These are phyloP conservation scores for Lasiodiplodia sp. DNA, from an alignment of 2,329 filamentous ascomycete species.

Conservation along the genomic window DNA sequence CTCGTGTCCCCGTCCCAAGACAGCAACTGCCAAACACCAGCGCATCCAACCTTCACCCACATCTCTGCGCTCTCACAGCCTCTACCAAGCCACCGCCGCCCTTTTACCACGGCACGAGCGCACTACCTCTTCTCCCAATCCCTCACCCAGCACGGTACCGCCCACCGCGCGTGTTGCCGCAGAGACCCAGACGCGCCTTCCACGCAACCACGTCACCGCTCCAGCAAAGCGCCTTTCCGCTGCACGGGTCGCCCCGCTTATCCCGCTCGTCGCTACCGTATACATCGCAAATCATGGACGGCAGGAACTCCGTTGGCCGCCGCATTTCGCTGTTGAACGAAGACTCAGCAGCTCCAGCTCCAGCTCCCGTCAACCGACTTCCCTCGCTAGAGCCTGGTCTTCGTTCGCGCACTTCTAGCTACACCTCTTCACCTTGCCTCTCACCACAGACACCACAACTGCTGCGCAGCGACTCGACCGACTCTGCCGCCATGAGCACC, in stretches of 20 bases:
- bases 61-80: background rate
- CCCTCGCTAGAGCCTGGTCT: constrained; percentile 44
- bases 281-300: constrained; percentile 52
- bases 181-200: constrained; percentile 21
- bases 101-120: constrained; percentile 6
- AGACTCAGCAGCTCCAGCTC: constrained; percentile 40
- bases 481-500: constrained; percentile 52
- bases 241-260: constrained; percentile 25
- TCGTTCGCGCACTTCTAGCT: constrained; percentile 52
- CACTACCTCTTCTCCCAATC: constrained; percentile 7
- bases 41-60: constrained; percentile 8
- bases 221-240: constrained; percentile 19
- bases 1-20: constrained; percentile 13
- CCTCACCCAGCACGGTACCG: background rate
- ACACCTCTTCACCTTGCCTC: constrained; percentile 54
- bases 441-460: constrained; percentile 57
- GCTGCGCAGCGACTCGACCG: constrained; percentile 55
- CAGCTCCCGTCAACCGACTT: constrained; percentile 41
- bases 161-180: constrained; percentile 8
- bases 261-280: constrained; percentile 10
- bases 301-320: constrained; percentile 58
- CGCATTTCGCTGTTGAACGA: constrained; percentile 61
- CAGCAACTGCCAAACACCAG: background rate
- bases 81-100: background rate
- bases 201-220: constrained; percentile 10